phyloP scores from a whole-genome alignment of 371 early-diverging fungal genomes.

The Lichtheimia ornata region DNA sequence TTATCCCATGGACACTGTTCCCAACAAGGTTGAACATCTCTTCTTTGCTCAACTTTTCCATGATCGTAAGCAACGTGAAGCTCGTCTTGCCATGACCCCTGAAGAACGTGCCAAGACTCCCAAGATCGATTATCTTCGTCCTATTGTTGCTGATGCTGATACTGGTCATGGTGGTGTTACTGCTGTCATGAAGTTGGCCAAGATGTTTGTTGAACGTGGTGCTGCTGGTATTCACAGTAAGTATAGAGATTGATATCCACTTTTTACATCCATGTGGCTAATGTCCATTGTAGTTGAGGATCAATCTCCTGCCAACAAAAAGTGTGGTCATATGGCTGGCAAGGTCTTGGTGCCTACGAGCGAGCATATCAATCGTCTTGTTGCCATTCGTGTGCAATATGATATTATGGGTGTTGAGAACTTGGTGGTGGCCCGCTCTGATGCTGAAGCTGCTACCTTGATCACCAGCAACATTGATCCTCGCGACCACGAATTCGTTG shows the following conservation, averaged over 20 bases:
- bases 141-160: slow-evolving; percentile 98
- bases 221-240: slow-evolving; percentile 52
- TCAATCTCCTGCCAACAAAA: slow-evolving; percentile 94
- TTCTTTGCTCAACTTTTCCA: slow-evolving; percentile 98
- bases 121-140: slow-evolving; percentile 89
- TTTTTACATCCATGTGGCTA: too few relatives aligned
- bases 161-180: slow-evolving; percentile 94
- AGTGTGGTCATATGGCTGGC: slow-evolving; percentile 99
- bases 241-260: too few relatives aligned
- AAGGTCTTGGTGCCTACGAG: slow-evolving; percentile 96
- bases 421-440: slow-evolving; percentile 93
- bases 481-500: slow-evolving; percentile 96
- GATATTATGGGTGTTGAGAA: slow-evolving; percentile 98
- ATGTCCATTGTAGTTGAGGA: slow-evolving; percentile 72
- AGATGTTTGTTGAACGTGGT: slow-evolving; percentile 88
- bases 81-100: slow-evolving; percentile 70
- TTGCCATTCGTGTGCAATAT: slow-evolving; percentile 95
- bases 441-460: slow-evolving; percentile 97
- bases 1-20: slow-evolving; percentile 98
- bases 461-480: slow-evolving; percentile 95
- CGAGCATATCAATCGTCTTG: slow-evolving; percentile 97
- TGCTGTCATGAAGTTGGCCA: slow-evolving; percentile 85
- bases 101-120: slow-evolving; percentile 74
- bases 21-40: slow-evolving; percentile 98
- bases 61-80: slow-evolving; percentile 96